Base-by-base conservation (phyloP, 306 rosid species). In the Cucumis sativus region DNA sequence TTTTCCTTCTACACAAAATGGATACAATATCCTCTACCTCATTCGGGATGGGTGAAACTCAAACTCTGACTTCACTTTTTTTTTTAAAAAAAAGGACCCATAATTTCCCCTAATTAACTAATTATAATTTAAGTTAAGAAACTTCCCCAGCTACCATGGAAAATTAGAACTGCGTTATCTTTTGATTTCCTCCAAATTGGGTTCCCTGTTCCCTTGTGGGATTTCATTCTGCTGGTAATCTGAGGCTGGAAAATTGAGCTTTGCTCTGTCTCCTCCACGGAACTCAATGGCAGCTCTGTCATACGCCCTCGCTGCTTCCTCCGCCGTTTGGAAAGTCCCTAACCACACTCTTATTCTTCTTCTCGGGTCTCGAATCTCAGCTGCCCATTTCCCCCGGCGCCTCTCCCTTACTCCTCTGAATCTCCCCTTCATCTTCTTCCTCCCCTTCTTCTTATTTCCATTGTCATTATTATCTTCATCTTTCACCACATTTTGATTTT, bases 381-480 rank as follows among this genome's bases (percentile, higher is more conserved):
- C 89, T 10, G 88, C 92, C 92, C 92, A 90, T 52, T 88, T 90
- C 17, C 95, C 92, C 90, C 90, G 83, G 2, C 89, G 89, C 80
- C 90, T 86, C 81, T 82, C 88, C 63, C 92, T 77, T 77, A 88
- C 95, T 55, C 95, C 95, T 65, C 88, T 82, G 85, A 83, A 84
- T 8, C 75, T 74, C 20, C 60, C 56, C 76, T 79, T 80, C 77
- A 23, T 74, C 58, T 14, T 77, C 72, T 28, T 62, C 35, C 35
- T 79, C 4, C 12, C 15, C 30, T 30, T 45, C 16, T 68, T 65
- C 54, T 8, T 21, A 47, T 45, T 45, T 5, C 0, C 1, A 45
- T 45, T 11, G 3, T 47, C 12, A 13, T 9, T 47, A 13, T 9
- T 47, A 5, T 13, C 54, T 5, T 47, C 17, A 47, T 47, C 54